Evolutionary conservation across 2,329 filamentous ascomycete genomes (phyloP), one percentile per base, ranked within the genome.

Genomic region (Ophiostoma australiae): DNA sequence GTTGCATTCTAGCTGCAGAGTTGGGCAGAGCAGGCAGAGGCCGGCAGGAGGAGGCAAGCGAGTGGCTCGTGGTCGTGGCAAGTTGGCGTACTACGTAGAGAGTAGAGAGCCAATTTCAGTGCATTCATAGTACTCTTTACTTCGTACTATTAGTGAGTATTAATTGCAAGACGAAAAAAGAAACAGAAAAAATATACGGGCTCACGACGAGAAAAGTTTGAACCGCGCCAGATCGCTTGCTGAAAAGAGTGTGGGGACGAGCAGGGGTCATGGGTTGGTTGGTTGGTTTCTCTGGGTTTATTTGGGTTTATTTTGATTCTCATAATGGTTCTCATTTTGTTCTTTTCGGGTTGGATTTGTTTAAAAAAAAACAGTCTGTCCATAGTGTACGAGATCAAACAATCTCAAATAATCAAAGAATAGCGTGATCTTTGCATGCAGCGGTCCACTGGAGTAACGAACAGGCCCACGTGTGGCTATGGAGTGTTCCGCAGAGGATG

Each of bases 141-240:
- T 11, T 8, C 1, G 8, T 41, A n/a, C n/a, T n/a, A n/a, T n/a
- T n/a, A 41, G 3, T 41, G 39, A n/a, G n/a, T n/a, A n/a, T n/a
- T n/a, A n/a, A n/a, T n/a, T n/a, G n/a, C n/a, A n/a, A n/a, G n/a
- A n/a, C n/a, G n/a, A 41, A 15, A 41, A 41, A 48, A 48, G 44
- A 48, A 48, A 48, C 7, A n/a, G 41, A 20, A 44, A 48, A 20
- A 48, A 2, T 5, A 48, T n/a, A 11, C 20, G 10, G 52, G 27
- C n/a, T 8, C 52, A 58, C n/a, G 52, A 27, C 17, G 52, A 27
- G 52, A 58, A 58, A 58, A 58, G 8, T 58, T 27, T 58, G 52
- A 58, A 58, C 31, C 52, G 52, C 52, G 52, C 52, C 52, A 58
- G 52, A 58, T 58, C 52, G 52, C 52, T 58, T 58, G 52, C 52